Conservation (phyloP, 176 grass and related monocot genomes). For the Oryza meridionalis region DNA sequence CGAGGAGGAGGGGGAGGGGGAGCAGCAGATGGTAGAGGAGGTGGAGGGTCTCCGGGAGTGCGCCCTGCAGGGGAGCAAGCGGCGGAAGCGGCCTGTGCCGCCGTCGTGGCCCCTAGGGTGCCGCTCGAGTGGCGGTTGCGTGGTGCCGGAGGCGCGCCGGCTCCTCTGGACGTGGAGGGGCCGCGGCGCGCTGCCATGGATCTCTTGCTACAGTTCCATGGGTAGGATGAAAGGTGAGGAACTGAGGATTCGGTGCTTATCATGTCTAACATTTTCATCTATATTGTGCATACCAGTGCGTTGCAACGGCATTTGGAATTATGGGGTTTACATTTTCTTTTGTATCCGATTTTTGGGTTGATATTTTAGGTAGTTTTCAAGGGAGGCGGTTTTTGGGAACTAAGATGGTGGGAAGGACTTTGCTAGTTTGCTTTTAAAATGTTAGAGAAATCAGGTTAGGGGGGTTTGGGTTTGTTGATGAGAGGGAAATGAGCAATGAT, state of each 20-base stretch:
- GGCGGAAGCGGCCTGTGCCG: constrained; percentile 24
- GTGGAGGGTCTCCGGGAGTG: constrained; percentile 35
- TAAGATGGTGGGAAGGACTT: no score
- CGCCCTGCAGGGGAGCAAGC: constrained; percentile 29
- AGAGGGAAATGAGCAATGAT: no score
- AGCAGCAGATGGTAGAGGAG: constrained; percentile 18
- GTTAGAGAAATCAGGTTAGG: no score
- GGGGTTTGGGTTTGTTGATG: no score
- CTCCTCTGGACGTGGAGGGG: not conserved
- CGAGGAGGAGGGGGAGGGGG: not conserved
- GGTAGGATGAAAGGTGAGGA: constrained; percentile 29
- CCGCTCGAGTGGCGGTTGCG: not conserved
- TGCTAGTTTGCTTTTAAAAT: no score
- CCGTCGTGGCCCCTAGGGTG: constrained; percentile 37
- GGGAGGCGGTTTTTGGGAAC: no score
- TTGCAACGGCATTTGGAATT: no score
- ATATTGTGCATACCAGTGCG: no score
- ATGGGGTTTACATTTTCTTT: no score
- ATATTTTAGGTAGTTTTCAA: no score
- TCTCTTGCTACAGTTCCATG: constrained; percentile 41
- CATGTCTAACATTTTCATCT: no score
- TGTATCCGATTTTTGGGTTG: no score
- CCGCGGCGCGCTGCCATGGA: constrained; percentile 29
- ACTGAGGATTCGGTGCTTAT: not conserved
- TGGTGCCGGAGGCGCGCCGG: not conserved